Evolutionary conservation across 2,329 filamentous ascomycete genomes (phyloP), one percentile per base, ranked within the genome.

Genomic region (Colletotrichum lentis): DNA sequence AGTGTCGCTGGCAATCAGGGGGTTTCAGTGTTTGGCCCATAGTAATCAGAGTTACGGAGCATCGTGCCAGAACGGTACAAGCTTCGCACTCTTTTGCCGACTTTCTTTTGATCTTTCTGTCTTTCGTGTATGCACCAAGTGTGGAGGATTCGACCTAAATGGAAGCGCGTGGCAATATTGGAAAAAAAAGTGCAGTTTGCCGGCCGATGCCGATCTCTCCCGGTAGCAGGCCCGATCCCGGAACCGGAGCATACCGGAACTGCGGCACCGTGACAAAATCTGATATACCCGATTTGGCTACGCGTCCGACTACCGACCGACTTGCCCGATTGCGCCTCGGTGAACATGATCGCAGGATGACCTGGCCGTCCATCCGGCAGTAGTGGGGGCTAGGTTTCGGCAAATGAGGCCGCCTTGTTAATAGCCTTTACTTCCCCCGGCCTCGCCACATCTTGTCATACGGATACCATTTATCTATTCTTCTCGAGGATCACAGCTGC

Each of bases 161-260:
- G 3, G 11, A 11, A 46, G 22, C 2, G 43, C 1, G 11, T 10
- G 12, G 12, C 8, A 16, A 7, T 20, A 22, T 5, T n/a, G 24
- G 49, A 10, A 4, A 11, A n/a, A n/a, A 31, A 10, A 10, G 8
- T 10, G 6, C 16, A n/a, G 7, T 31, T 52, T 35, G 16, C 8
- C 24, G 24, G 16, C 7, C 59, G 43, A 44, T 60, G 50, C 49
- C 55, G 49, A 62, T 41, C 6, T 2, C n/a, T 22, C 35, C 37
- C 49, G 54, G 50, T 11, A 50, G 16, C 37, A 27, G 18, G 11
- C 14, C 57, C 37, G 43, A 31, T 46, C 46, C 54, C 62, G 62
- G 61, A n/a, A 43, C 53, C 49, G 54, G 24, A 59, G 31, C 14
- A 24, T 12, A 53, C 46, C 53, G 64, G 61, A 31, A 39, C 35